Conservation (phyloP, 345 rosid species). For the Rhizophora mangle region DNA sequence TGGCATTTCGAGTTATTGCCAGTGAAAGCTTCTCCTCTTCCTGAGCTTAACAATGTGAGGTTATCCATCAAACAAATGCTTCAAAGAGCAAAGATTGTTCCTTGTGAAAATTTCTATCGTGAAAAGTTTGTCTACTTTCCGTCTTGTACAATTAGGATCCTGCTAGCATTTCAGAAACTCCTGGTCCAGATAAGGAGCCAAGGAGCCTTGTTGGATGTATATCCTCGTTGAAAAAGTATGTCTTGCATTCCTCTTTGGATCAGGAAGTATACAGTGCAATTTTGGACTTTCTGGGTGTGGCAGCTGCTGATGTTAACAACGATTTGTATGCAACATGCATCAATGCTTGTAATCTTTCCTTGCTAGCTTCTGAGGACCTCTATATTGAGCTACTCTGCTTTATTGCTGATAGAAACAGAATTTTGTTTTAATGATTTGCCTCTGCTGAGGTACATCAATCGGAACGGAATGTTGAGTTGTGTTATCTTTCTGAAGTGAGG, state of each 20-base stretch:
- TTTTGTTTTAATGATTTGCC: background rate
- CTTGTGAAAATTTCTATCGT: no score
- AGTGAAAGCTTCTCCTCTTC: background rate
- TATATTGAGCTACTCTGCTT: no score
- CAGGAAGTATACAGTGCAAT: background rate
- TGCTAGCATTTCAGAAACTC: background rate
- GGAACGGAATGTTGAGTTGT: background rate
- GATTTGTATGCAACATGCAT: constrained; percentile 8
- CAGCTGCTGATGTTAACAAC: background rate
- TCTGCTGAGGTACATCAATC: background rate
- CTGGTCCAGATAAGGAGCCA: no score
- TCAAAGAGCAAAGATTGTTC: background rate
- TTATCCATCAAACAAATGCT: background rate
- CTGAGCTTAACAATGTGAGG: background rate
- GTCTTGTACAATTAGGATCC: background rate
- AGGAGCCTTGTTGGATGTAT: background rate
- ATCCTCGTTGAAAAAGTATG: no score
- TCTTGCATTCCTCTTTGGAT: background rate
- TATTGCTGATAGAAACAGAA: background rate
- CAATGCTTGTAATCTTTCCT: background rate
- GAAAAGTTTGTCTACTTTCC: background rate
- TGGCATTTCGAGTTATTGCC: background rate
- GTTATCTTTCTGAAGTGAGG: background rate
- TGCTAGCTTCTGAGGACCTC: background rate
- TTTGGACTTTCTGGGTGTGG: constrained; percentile 1